A percentile compares a stretch with the other conserved stretches of the same genome.
Evolutionary conservation across 768 basidiomycete species (phyloP).

Genomic region (Boletus fagicola): DNA sequence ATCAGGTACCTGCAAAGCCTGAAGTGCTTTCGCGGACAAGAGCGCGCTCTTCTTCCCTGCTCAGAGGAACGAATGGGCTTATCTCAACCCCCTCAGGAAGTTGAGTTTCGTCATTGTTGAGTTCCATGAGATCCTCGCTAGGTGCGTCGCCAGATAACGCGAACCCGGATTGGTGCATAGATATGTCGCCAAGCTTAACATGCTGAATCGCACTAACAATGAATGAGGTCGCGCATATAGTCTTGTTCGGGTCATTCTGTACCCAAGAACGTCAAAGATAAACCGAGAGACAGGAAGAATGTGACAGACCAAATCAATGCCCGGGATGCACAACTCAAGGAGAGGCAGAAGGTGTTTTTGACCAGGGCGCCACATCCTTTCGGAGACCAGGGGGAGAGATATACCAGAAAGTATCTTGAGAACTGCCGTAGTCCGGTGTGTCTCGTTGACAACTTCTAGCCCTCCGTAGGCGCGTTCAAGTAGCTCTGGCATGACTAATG

Average conservation of each 20-base stretch:
- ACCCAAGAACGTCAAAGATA: constrained; percentile 1
- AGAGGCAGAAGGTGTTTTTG: constrained; percentile 87
- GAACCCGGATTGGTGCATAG: constrained; percentile 56
- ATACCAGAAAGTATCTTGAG: constrained; percentile 80
- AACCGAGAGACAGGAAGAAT: not conserved
- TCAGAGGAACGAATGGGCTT: constrained; percentile 39
- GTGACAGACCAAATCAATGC: constrained; percentile 75
- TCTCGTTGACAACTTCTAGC: constrained; percentile 92
- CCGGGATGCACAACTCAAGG: constrained; percentile 85
- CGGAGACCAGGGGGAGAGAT: constrained; percentile 70
- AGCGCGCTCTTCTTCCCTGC: constrained; percentile 65
- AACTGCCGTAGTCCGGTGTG: constrained; percentile 90
- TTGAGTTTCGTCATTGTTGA: constrained; percentile 44
- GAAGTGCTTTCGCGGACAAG: constrained; percentile 77
- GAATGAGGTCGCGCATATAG: constrained; percentile 76
- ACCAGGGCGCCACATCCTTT: constrained; percentile 78
- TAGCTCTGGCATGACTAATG: constrained; percentile 84
- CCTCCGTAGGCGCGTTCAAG: constrained; percentile 90
- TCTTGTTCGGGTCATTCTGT: constrained; percentile 80
- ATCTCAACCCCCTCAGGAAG: constrained; percentile 51
- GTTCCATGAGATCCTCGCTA: constrained; percentile 52
- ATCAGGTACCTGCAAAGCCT: constrained; percentile 62
- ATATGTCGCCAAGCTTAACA: constrained; percentile 76
- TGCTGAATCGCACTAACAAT: constrained; percentile 71
- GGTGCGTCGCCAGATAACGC: constrained; percentile 54